These are phyloP conservation scores for Mitragyna speciosa DNA, from an alignment of 257 asterid species.

Conservation along the genomic window DNA sequence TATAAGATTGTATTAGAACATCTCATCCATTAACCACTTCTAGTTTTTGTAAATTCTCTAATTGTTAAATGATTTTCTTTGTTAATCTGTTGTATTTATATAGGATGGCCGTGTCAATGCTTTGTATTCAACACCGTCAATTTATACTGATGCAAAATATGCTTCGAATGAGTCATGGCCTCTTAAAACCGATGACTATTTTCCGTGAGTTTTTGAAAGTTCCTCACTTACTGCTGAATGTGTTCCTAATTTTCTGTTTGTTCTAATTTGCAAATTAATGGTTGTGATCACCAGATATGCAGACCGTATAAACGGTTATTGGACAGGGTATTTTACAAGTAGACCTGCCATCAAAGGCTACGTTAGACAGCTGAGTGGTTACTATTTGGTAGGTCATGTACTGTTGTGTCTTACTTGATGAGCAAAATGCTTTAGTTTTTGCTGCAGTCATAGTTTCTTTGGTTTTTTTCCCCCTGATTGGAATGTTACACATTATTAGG, in stretches of 20 bases:
- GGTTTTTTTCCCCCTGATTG: constrained; percentile 14
- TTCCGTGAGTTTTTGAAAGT: constrained; percentile 70
- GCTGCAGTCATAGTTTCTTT: not conserved
- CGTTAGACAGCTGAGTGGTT: constrained; percentile 85
- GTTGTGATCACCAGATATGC: constrained; percentile 67
- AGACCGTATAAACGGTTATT: constrained; percentile 80
- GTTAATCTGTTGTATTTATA: not conserved
- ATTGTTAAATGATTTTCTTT: not conserved
- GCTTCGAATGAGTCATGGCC: constrained; percentile 88
- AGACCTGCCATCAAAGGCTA: constrained; percentile 83
- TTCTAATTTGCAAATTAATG: constrained; percentile 13
- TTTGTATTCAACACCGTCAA: constrained; percentile 85
- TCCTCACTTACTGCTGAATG: not conserved
- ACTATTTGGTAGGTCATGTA: constrained; percentile 60
- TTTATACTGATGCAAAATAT: constrained; percentile 88
- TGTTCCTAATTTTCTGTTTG: not conserved
- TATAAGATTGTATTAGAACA: not conserved
- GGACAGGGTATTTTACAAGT: constrained; percentile 99
- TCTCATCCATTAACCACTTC: not conserved
- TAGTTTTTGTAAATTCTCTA: not conserved
- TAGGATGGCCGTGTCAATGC: constrained; percentile 99
- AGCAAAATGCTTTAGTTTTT: not conserved
- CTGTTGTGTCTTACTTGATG: constrained; percentile 4
- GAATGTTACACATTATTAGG: constrained; percentile 46
- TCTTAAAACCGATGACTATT: constrained; percentile 80